phyloP scores from a whole-genome alignment of 2,329 filamentous ascomycete genomes.

The Lecanicillium sp. region DNA sequence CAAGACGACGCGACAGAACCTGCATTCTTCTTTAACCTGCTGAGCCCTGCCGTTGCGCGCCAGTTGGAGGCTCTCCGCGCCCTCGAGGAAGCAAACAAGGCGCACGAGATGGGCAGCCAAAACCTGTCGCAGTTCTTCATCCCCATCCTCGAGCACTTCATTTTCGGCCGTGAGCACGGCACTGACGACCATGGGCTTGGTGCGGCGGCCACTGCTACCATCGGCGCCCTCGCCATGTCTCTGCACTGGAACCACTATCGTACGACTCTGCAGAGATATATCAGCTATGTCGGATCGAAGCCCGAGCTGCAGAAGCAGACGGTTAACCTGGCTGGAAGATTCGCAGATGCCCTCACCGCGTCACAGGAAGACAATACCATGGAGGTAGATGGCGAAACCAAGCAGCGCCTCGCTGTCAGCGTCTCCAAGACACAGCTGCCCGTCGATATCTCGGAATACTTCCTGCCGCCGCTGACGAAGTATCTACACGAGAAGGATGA shows the following conservation, averaged over 20 bases:
- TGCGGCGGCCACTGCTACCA: slow-evolving; percentile 76
- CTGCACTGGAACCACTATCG: slow-evolving; percentile 90
- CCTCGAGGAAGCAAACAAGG: slow-evolving; percentile 61
- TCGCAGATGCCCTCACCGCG: slow-evolving; percentile 68
- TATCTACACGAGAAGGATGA: slow-evolving; percentile 95
- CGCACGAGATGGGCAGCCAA: slow-evolving; percentile 60
- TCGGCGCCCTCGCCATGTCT: slow-evolving; percentile 66
- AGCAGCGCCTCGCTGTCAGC: slow-evolving; percentile 51
- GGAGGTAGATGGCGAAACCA: slow-evolving; percentile 33
- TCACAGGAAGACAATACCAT: slow-evolving; percentile 41
- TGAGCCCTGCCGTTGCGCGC: slow-evolving; percentile 83
- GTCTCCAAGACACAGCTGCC: slow-evolving; percentile 65
- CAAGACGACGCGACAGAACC: slow-evolving; percentile 59
- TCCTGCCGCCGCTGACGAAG: slow-evolving; percentile 72
- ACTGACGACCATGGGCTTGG: slow-evolving; percentile 78
- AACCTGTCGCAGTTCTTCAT: slow-evolving; percentile 85
- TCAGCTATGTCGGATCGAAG: slow-evolving; percentile 73
- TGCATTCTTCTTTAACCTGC: slow-evolving; percentile 87
- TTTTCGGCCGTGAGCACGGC: slow-evolving; percentile 71
- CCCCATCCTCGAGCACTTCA: slow-evolving; percentile 88
- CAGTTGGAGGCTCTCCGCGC: slow-evolving; percentile 78
- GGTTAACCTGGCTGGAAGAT: slow-evolving; percentile 71
- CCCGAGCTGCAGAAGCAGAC: slow-evolving; percentile 80
- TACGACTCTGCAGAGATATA: slow-evolving; percentile 75
- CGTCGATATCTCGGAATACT: slow-evolving; percentile 65